Base-by-base conservation (phyloP, 495 filamentous ascomycete species). In the Tuber indicum region DNA sequence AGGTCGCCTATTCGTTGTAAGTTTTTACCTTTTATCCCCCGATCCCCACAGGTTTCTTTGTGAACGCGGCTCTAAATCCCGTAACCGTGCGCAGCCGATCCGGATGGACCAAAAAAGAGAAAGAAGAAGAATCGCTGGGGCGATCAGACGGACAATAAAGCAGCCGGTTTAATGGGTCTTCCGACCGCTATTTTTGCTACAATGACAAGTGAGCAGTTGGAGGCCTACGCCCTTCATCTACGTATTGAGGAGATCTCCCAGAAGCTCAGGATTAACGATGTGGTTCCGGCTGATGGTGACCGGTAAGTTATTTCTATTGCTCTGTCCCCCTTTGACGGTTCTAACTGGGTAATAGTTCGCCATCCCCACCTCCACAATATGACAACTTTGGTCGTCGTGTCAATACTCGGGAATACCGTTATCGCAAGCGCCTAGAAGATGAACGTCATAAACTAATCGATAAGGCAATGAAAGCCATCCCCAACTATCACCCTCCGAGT, bases 111-210 rank as follows among this genome's bases (percentile, higher is more conserved):
- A 66, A 81, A 49, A 75, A 79, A 83, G 79, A 94, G 96, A 86
- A 97, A 97, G 90, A 98, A 97, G 90, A 90, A 93, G 81, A 98
- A 97, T 86, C 92, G 96, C 81, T 99, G 96, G 96, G 96, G 96
- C 75, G 94, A 97, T 82, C 92, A 91, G 75, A 91, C 92, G 75
- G 95, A 98, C 85, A 99, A 99, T 87, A 97, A 98, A 88, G 95
- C 96, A 36, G 96, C 94, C 75, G 96, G 96, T 77, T 88, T 99
- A 74, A 98, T 99, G 94, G 96, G 96, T 76, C 89, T 99, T 83
- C 93, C 96, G 46, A 98, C 95, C 26, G 92, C 94, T 84, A 98
- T 99, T 86, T 92, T 93, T 84, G 93, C 93, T 71, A 93, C 94
- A 85, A 98, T 99, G 93, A 98, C 96, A 71, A 94, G 89, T 84